Evolutionary conservation across 108 stramenopile species (phyloP), one percentile per base, ranked within the genome.

Genomic region (Nitzschia palea): DNA sequence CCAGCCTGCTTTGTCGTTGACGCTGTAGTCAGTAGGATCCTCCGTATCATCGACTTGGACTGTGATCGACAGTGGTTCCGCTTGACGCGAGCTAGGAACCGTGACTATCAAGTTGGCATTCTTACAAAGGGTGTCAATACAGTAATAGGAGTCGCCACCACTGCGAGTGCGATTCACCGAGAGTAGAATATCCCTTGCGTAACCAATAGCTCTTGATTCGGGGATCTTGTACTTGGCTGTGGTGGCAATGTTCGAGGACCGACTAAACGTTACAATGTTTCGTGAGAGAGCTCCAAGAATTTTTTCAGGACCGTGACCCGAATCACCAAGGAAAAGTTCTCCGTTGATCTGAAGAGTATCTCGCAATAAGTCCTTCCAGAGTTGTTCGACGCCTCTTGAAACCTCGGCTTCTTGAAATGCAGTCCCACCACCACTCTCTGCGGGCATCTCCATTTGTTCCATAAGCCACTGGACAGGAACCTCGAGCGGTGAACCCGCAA

Each of bases 111-210:
- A 56, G 22, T 83, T 70, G 30, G 72, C 51, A 80, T 90, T 87
- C 22, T 76, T 81, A 62, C 77, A 80, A n/a, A 94, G 63, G n/a
- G 80, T 82, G 32, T 88, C 82, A 14, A 82, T 73, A 66, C 92
- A 94, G 65, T 84, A 93, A 48, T 90, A 90, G 22, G 88, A 88
- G 77, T 94, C 89, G 25, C 89, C 92, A 45, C 86, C 89, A 56
- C 81, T 88, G 25, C 86, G 55, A 23, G 89, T 90, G 17, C 92
- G 84, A 79, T 90, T 86, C 14, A 84, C 73, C 0, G 87, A 82
- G n/a, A 94, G 65, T 1, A 94, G 74, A 47, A 90, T 78, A 53
- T 94, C 89, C 27, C 89, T 76, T 8, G 92, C 87, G 60, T 87
- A 89, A 0, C 80, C 81, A 10, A 89, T 47, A 26, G 89, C 87